Conservation (phyloP, 2,329 filamentous ascomycete genomes). For the Hypomyces rosellus region DNA sequence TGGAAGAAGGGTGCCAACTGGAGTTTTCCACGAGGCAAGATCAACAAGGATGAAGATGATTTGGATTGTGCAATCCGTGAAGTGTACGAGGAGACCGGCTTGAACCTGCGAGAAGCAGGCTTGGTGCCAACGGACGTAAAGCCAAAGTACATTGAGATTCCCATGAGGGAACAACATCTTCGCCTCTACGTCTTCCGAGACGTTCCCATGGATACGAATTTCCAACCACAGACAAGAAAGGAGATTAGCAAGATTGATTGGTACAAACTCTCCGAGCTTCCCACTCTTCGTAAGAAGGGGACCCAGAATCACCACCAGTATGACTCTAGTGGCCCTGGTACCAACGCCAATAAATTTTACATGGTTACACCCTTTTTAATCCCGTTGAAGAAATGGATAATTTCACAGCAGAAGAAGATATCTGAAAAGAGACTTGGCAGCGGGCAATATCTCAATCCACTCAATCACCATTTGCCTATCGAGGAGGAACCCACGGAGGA, state of each 20-base stretch:
- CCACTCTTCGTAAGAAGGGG: conserved; percentile 68
- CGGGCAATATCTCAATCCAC: conserved; percentile 30
- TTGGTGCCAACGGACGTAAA: conserved; percentile 66
- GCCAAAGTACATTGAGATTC: conserved; percentile 79
- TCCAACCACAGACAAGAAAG: conserved; percentile 86
- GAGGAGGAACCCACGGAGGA: conserved; percentile 59
- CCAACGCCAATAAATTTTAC: conserved; percentile 84
- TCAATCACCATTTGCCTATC: conserved; percentile 32
- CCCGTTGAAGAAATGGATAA: conserved; percentile 82
- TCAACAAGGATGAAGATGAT: conserved; percentile 95
- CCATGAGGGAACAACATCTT: conserved; percentile 89
- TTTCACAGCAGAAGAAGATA: conserved; percentile 76
- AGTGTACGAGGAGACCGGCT: conserved; percentile 93
- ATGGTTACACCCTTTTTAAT: conserved; percentile 94
- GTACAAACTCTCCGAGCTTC: conserved; percentile 86
- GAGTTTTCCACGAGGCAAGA: conserved; percentile 96
- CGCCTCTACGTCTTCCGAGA: conserved; percentile 86
- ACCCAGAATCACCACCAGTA: conserved; percentile 43
- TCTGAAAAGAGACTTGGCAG: conserved; percentile 46
- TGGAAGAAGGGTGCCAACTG: conserved; percentile 97
- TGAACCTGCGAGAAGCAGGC: conserved; percentile 69
- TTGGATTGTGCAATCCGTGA: conserved; percentile 90
- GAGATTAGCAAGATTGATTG: conserved; percentile 97
- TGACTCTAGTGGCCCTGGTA: conserved; percentile 43
- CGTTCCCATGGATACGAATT: conserved; percentile 78